These are phyloP conservation scores for Aspergillus fumigatus DNA, from an alignment of 2,329 filamentous ascomycete species.

Conservation along the genomic window DNA sequence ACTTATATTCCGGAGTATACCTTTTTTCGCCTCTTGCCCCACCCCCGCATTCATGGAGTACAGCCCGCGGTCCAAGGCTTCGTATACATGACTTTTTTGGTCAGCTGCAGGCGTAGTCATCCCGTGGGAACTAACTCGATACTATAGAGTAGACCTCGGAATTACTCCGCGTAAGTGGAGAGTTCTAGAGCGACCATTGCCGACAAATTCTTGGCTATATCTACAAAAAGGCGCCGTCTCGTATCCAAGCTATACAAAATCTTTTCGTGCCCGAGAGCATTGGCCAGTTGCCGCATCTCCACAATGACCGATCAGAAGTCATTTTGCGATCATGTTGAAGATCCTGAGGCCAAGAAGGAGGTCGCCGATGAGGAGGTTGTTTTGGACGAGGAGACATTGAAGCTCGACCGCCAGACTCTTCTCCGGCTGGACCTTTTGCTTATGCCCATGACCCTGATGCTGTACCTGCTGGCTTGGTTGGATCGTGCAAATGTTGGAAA, in stretches of 20 bases:
- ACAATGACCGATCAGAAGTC: background rate
- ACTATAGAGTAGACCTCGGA: too few relatives aligned
- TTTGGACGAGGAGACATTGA: background rate
- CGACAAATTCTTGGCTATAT: background rate
- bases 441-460: slow-evolving; percentile 14
- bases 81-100: background rate
- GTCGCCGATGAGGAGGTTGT: background rate
- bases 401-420: slow-evolving; percentile 9
- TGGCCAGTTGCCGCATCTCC: background rate
- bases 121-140: background rate
- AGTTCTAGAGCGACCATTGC: background rate
- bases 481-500: slow-evolving; percentile 16
- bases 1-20: too few relatives aligned
- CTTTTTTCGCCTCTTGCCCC: background rate
- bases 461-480: slow-evolving; percentile 14
- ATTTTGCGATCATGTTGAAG: background rate
- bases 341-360: background rate
- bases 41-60: background rate
- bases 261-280: background rate
- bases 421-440: slow-evolving; percentile 8
- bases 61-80: background rate
- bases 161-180: background rate
- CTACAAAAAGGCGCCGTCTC: background rate
- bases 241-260: background rate
- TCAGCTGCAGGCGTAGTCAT: background rate